Evolutionary conservation across 768 basidiomycete species (phyloP).

Genomic region (Fomitopsis serialis): DNA sequence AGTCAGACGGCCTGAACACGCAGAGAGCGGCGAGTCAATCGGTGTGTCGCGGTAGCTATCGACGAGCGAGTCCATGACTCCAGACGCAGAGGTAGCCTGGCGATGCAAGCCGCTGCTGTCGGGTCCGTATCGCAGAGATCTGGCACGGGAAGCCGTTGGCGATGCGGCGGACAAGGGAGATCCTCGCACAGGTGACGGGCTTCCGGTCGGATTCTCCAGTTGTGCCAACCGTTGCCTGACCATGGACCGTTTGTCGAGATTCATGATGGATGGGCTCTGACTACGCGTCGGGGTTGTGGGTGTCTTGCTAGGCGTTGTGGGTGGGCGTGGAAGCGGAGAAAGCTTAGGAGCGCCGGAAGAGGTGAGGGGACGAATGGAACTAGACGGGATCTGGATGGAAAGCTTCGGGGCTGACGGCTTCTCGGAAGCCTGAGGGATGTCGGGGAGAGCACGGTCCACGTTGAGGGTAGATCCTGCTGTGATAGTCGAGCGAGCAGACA

Average conservation of each 20-base stretch:
- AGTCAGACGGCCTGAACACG: slow-evolving; percentile 8
- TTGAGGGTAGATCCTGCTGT: background rate
- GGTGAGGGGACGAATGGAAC: background rate
- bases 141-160: slow-evolving; percentile 14
- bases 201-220: slow-evolving; percentile 34
- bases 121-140: background rate
- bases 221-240: slow-evolving; percentile 64
- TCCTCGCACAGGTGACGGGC: slow-evolving; percentile 6
- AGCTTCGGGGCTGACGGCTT: slow-evolving; percentile 25
- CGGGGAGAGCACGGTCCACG: slow-evolving; percentile 9
- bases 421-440: background rate
- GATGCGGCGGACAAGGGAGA: slow-evolving; percentile 8
- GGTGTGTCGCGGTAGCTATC: slow-evolving; percentile 3
- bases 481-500: background rate
- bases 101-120: slow-evolving; percentile 4
- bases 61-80: slow-evolving; percentile 2
- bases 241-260: slow-evolving; percentile 55
- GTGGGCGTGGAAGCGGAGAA: slow-evolving; percentile 14
- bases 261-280: slow-evolving; percentile 56
- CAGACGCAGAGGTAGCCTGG: slow-evolving; percentile 3
- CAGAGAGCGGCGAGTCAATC: slow-evolving; percentile 7
- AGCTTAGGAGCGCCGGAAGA: slow-evolving; percentile 2
- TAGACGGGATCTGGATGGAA: background rate
- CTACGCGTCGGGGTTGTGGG: slow-evolving; percentile 27
- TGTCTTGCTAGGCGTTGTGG: slow-evolving; percentile 10